Evolutionary conservation across 2,329 filamentous ascomycete genomes (phyloP), one percentile per base, ranked within the genome.

Genomic region (Apiospora phragmitis): DNA sequence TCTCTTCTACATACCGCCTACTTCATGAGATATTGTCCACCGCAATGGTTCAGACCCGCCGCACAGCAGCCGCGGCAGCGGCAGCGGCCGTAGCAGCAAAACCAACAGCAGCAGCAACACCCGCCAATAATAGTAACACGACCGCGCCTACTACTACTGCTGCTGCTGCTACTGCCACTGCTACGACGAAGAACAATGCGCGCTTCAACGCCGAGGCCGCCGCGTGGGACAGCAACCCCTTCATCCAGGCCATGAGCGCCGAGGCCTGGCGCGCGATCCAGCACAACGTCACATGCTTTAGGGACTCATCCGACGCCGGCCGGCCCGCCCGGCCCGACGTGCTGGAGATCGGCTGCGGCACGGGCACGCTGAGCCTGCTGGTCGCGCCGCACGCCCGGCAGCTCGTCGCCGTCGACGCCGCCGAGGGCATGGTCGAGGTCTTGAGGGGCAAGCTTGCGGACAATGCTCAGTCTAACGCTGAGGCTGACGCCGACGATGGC

Each of bases 301-400:
- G 76, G 24, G 75, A 77, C 7, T 70, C 73, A 68, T 43, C 74
- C 42, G 65, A 43, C 42, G 18, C 7, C n/a, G 21, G 7, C 12
- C 14, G 12, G 4, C 26, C 29, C 18, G 14, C 21, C 55, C 71
- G 72, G 75, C 79, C 76, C 18, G 81, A 87, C 70, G 82, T 89
- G 9, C 84, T 90, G 3, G 88, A 89, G 77, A 83, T 89, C 24
- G 87, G 87, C 68, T 88, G 86, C 73, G 87, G 87, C 67, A 89
- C 87, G 4, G 87, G 87, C 11, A 82, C 89, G 0, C 82, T 90
- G 32, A 86, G 85, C 12, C 80, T 87, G 65, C 80, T 79, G 11
- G 79, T 88, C 3, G 83, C 87, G 0, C 86, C 87, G 0, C 78
- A 84, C 42, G 83, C 85, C 6, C 82, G 80, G 55, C 81, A 80